These are phyloP conservation scores for Botrytis pseudocinerea DNA, from an alignment of 2,329 filamentous ascomycete species.

Conservation along the genomic window DNA sequence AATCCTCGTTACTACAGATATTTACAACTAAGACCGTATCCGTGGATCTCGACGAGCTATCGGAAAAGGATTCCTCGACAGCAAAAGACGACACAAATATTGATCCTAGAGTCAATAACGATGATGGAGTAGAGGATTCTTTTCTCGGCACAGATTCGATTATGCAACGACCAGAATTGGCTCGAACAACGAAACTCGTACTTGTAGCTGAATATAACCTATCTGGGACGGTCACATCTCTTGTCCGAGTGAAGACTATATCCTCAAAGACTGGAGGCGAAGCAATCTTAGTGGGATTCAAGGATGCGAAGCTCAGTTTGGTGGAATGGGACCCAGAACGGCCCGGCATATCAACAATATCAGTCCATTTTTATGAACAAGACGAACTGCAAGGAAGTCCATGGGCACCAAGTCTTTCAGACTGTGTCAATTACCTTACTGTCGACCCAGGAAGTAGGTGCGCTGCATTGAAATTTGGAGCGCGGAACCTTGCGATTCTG, in stretches of 20 bases:
- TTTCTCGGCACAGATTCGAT: slow-evolving; percentile 65
- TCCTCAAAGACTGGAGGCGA: slow-evolving; percentile 79
- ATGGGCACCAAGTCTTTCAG: slow-evolving; percentile 74
- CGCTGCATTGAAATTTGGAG: slow-evolving; percentile 89
- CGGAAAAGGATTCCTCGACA: slow-evolving; percentile 34
- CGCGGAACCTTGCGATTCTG: slow-evolving; percentile 85
- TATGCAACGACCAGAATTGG: slow-evolving; percentile 61
- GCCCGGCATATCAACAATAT: slow-evolving; percentile 79
- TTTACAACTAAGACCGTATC: slow-evolving; percentile 72
- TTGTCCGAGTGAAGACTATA: slow-evolving; percentile 73
- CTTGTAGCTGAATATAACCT: slow-evolving; percentile 83
- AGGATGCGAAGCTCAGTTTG: slow-evolving; percentile 89
- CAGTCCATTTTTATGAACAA: slow-evolving; percentile 97
- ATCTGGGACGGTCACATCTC: slow-evolving; percentile 78
- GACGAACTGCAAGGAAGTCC: slow-evolving; percentile 82
- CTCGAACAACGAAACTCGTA: slow-evolving; percentile 73
- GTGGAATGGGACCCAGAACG: slow-evolving; percentile 89
- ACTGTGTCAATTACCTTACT: slow-evolving; percentile 77
- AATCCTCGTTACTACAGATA: slow-evolving; percentile 89
- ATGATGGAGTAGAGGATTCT: slow-evolving; percentile 65
- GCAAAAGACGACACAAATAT: slow-evolving; percentile 50
- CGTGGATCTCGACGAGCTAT: slow-evolving; percentile 52
- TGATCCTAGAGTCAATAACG: slow-evolving; percentile 54
- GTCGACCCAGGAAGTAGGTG: slow-evolving; percentile 92
- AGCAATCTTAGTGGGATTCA: slow-evolving; percentile 78